Evolutionary conservation across 768 basidiomycete species (phyloP).

Genomic region (Collybia nuda): DNA sequence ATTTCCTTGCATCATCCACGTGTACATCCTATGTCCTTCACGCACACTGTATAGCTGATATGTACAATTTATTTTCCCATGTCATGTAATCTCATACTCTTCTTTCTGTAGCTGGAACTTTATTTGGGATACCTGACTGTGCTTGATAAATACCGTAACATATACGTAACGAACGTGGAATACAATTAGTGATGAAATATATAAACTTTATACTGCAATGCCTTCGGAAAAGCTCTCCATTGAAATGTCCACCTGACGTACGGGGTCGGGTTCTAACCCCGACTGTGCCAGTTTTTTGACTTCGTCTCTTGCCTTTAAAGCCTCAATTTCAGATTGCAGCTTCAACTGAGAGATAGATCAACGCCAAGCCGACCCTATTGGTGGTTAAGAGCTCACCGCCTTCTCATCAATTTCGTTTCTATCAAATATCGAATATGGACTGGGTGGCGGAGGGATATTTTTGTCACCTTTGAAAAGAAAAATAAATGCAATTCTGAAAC

Average conservation of each 20-base stretch:
- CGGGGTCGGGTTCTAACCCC: constrained; percentile 7
- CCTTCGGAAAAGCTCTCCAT: constrained; percentile 9
- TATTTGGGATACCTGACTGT: constrained; percentile 1
- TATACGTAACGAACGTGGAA: not conserved
- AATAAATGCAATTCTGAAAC: not conserved
- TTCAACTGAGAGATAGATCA: constrained; percentile 40
- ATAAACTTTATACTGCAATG: constrained; percentile 3
- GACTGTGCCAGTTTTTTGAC: constrained; percentile 34
- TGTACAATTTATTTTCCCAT: not conserved
- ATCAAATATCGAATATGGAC: constrained; percentile 63
- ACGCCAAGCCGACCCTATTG: not conserved
- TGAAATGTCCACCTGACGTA: constrained; percentile 3
- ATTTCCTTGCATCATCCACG: not conserved
- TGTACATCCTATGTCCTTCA: not conserved
- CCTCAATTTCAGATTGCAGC: constrained; percentile 57
- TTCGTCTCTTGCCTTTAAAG: constrained; percentile 47
- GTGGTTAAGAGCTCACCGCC: constrained; percentile 36
- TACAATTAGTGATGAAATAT: not conserved
- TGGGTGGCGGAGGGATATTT: constrained; percentile 32
- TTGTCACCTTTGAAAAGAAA: constrained; percentile 39
- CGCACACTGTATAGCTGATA: constrained; percentile 4
- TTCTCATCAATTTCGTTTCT: constrained; percentile 56
- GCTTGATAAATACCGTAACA: not conserved
- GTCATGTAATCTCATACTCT: not conserved
- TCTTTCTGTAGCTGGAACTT: constrained; percentile 1